Evolutionary conservation across 495 filamentous ascomycete genomes (phyloP).

Genomic region (Acidomyces sp.): DNA sequence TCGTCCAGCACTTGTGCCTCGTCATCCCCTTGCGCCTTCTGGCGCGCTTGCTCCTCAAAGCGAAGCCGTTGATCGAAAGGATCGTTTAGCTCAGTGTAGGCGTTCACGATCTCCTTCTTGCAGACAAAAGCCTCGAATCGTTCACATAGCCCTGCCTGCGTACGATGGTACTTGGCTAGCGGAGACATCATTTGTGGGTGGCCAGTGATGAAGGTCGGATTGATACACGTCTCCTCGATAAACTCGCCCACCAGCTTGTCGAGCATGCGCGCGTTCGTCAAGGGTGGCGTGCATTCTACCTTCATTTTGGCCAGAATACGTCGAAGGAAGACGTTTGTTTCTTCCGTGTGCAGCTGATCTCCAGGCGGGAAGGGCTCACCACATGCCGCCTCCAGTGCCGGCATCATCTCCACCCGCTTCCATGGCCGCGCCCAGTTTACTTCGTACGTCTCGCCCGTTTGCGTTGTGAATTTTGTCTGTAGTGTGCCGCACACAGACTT

Average conservation of each 20-base stretch:
- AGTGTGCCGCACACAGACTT: conserved; percentile 78
- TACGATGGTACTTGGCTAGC: conserved; percentile 85
- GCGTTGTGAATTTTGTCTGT: conserved; percentile 68
- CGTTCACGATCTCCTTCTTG: conserved; percentile 94
- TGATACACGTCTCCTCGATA: conserved; percentile 85
- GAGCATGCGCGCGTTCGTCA: conserved; percentile 93
- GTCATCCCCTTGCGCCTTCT: conserved; percentile 94
- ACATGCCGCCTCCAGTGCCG: conserved; percentile 73
- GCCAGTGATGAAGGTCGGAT: conserved; percentile 88
- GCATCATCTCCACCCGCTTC: conserved; percentile 93
- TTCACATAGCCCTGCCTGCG: conserved; percentile 73
- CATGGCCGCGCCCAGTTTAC: conserved; percentile 96
- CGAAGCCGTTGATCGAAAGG: conserved; percentile 86
- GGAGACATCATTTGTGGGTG: conserved; percentile 98
- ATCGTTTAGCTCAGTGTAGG: conserved; percentile 97
- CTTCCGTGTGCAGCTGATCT: conserved; percentile 76
- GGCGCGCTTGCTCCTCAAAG: conserved; percentile 90
- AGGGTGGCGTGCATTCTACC: conserved; percentile 76
- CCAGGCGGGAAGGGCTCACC: conserved; percentile 88
- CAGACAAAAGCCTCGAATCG: conserved; percentile 95
- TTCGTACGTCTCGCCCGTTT: conserved; percentile 67
- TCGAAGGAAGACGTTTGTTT: conserved; percentile 78
- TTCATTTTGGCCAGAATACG: conserved; percentile 72
- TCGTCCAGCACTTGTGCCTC: conserved; percentile 94
- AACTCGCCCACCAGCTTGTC: conserved; percentile 95